Conservation (phyloP, 1,284 basidiomycete species). For the Bjerkandera adusta region DNA sequence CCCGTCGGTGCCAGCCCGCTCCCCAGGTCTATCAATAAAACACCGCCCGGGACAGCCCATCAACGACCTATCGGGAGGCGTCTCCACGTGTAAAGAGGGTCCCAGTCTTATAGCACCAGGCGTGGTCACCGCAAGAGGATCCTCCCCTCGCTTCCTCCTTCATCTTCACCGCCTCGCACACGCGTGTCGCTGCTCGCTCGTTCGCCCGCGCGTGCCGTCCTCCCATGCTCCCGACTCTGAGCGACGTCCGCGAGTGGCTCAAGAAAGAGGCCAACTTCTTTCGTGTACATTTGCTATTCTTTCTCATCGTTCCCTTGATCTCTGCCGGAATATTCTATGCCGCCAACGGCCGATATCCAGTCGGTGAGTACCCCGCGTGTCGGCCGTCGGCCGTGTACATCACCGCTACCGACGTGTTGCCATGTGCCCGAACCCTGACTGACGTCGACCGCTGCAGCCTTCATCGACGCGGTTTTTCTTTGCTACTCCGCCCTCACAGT, state of each 20-base stretch:
- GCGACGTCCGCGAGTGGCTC: constrained; percentile 12
- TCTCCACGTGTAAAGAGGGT: neutral
- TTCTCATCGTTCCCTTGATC: constrained; percentile 56
- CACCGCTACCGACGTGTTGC: too few species aligned
- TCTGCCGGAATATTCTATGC: constrained; percentile 57
- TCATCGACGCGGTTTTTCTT: constrained; percentile 59
- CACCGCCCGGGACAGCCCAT: too few species aligned
- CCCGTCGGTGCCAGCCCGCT: too few species aligned
- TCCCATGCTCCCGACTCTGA: constrained; percentile 5
- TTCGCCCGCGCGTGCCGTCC: too few species aligned
- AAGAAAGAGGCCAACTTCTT: constrained; percentile 46
- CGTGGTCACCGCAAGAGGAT: neutral
- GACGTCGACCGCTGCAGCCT: constrained; percentile 24
- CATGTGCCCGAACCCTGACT: neutral
- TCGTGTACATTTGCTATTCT: constrained; percentile 52
- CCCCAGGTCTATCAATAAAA: too few species aligned
- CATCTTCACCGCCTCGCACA: too few species aligned
- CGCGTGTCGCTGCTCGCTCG: too few species aligned
- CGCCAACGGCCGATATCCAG: constrained; percentile 45
- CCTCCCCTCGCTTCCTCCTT: neutral
- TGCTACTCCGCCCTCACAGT: constrained; percentile 67
- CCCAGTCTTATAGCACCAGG: neutral
- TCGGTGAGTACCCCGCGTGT: constrained; percentile 26
- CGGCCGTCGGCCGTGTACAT: too few species aligned
- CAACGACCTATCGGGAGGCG: neutral